Conservation (phyloP, 345 rosid genomes). For the Eucalyptus pauciflora region DNA sequence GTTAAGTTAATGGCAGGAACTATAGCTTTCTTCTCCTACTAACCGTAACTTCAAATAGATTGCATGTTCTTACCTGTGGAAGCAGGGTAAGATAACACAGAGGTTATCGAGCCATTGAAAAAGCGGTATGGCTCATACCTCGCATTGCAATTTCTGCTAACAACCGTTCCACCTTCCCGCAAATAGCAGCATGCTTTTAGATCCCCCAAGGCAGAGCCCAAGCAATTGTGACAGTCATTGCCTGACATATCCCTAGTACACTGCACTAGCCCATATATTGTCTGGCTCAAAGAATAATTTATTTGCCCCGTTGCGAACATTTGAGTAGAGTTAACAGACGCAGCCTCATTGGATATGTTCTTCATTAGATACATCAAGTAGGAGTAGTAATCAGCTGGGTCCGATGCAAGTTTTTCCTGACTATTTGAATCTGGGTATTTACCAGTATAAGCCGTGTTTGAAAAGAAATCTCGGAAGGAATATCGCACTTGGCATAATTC, state of each 20-base stretch:
- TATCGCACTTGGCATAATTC: conserved; percentile 23
- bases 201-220: conserved; percentile 5
- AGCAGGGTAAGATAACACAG: background rate
- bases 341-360: conserved; percentile 1
- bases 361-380: conserved; percentile 1
- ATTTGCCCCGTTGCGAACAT: conserved; percentile 20
- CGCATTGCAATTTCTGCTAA: conserved; percentile 13
- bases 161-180: conserved; percentile 12
- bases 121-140: conserved; percentile 12
- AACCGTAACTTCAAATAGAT: background rate
- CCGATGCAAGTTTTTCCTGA: background rate
- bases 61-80: background rate
- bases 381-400: background rate
- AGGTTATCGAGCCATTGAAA: conserved; percentile 6
- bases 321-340: background rate
- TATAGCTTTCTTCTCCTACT: background rate
- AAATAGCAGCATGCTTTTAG: background rate
- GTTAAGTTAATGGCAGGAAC: background rate
- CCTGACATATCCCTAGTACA: conserved; percentile 16
- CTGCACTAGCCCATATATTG: conserved; percentile 18
- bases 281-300: background rate
- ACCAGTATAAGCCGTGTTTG: conserved; percentile 2
- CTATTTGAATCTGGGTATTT: conserved; percentile 1
- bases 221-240: background rate
- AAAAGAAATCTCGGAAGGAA: conserved; percentile 1